These are phyloP conservation scores for Hevea brasiliensis DNA, from an alignment of 345 rosid genomes.

Conservation along the genomic window DNA sequence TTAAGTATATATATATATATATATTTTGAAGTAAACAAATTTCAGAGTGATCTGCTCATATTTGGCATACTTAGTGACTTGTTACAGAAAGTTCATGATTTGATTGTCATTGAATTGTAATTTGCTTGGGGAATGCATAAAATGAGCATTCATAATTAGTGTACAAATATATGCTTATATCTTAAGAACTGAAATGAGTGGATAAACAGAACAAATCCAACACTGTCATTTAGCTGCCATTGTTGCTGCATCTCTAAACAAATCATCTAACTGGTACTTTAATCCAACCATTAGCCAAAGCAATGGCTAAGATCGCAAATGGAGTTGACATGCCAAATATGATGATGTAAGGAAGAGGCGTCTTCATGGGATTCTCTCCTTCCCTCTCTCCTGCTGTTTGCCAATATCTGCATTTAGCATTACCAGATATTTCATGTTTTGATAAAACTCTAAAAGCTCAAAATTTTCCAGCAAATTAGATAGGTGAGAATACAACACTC, in stretches of 20 bases:
- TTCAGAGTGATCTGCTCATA: background rate
- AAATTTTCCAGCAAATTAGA: too few species aligned
- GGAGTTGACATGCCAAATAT: constrained; percentile 95
- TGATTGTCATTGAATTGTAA: background rate
- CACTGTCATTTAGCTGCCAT: background rate
- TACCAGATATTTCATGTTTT: background rate
- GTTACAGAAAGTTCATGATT: background rate
- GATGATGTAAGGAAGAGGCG: constrained; percentile 83
- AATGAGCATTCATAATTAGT: constrained; percentile 7
- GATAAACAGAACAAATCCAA: background rate
- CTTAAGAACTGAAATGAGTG: constrained; percentile 7
- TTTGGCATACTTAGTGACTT: background rate
- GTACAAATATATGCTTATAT: constrained; percentile 15
- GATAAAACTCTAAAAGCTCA: background rate
- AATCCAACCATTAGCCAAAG: constrained; percentile 91
- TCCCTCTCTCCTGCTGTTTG: constrained; percentile 87
- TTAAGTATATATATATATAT: too few species aligned
- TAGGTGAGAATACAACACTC: constrained; percentile 10
- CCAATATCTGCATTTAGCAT: constrained; percentile 64
- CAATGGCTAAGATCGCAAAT: constrained; percentile 86
- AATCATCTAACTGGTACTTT: constrained; percentile 75
- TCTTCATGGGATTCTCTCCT: constrained; percentile 95
- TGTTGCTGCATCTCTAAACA: background rate
- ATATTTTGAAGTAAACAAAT: too few species aligned
- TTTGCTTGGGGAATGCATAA: background rate